phyloP scores from a whole-genome alignment of 1,284 basidiomycete genomes.

The Leccinum proximum region DNA sequence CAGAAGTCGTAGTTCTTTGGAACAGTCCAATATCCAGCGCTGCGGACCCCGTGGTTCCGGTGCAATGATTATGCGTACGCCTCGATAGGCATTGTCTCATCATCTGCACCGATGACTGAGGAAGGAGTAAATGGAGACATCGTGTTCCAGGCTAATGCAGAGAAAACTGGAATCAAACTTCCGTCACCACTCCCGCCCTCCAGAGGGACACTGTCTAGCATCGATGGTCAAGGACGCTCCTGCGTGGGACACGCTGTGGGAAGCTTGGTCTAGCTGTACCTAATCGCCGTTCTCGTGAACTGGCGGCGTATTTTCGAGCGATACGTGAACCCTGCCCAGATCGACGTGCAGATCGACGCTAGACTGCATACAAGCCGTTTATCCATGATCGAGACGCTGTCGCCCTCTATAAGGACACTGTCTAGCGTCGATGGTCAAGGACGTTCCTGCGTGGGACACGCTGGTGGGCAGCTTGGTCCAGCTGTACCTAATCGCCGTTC shows the following conservation, averaged over 20 bases:
- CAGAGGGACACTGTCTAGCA: conserved; percentile 35
- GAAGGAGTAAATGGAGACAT: conserved; percentile 11
- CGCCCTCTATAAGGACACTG: conserved; percentile 30
- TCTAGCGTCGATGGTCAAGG: conserved; percentile 49
- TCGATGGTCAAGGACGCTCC: conserved; percentile 47
- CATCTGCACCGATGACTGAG: no score
- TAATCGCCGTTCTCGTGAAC: conserved; percentile 35
- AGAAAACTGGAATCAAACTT: no score
- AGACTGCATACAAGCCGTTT: no score
- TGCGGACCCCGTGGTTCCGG: no score
- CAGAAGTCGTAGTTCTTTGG: no score
- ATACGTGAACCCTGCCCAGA: no score
- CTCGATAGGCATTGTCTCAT: conserved; percentile 39
- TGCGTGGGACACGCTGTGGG: conserved; percentile 42
- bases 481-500: conserved; percentile 42
- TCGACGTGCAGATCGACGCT: no score
- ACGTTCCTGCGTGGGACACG: conserved; percentile 41
- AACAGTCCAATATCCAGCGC: no score
- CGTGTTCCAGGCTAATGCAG: no score
- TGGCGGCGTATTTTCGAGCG: conserved; percentile 53
- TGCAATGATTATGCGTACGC: no score
- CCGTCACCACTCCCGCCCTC: conserved; percentile 30
- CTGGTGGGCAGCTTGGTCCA: conserved; percentile 43
- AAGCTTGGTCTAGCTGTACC: conserved; percentile 48
- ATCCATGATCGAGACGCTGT: neutral